Evolutionary conservation across 495 filamentous ascomycete species (phyloP).

Genomic region (Evernia prunastri): DNA sequence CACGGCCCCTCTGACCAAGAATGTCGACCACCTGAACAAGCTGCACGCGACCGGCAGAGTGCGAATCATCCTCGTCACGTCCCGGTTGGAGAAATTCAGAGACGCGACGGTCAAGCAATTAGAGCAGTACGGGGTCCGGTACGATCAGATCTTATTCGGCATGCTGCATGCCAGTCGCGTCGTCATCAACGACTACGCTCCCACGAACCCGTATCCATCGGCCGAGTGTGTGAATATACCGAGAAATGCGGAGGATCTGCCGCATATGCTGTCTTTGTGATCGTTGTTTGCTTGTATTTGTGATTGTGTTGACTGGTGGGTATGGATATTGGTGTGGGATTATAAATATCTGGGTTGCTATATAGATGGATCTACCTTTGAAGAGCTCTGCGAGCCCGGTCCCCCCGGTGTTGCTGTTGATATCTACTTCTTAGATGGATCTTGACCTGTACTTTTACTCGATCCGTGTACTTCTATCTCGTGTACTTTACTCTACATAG

Average conservation of each 20-base stretch:
- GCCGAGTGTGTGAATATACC: constrained; percentile 5
- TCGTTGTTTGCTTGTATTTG: background rate
- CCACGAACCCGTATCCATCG: background rate
- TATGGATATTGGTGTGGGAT: background rate
- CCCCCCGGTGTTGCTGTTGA: background rate
- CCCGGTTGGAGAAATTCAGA: background rate
- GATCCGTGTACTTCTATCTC: too few species aligned
- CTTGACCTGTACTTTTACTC: background rate
- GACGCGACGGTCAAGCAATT: background rate
- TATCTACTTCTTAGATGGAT: background rate
- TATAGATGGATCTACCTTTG: background rate
- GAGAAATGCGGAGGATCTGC: constrained; percentile 6
- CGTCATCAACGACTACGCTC: background rate
- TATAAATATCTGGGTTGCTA: background rate
- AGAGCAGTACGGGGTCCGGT: background rate
- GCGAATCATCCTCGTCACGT: background rate
- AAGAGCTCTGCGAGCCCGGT: background rate
- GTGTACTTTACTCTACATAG: too few species aligned
- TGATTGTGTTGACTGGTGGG: background rate
- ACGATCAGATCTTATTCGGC: background rate
- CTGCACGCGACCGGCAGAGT: background rate
- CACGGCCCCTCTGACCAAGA: constrained; percentile 2
- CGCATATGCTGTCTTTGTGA: constrained; percentile 1
- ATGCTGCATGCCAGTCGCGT: constrained; percentile 4
- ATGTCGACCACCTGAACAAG: background rate